These are phyloP conservation scores for Meyerozyma sp. DNA, from an alignment of 1,139 yeast genomes.

Conservation along the genomic window DNA sequence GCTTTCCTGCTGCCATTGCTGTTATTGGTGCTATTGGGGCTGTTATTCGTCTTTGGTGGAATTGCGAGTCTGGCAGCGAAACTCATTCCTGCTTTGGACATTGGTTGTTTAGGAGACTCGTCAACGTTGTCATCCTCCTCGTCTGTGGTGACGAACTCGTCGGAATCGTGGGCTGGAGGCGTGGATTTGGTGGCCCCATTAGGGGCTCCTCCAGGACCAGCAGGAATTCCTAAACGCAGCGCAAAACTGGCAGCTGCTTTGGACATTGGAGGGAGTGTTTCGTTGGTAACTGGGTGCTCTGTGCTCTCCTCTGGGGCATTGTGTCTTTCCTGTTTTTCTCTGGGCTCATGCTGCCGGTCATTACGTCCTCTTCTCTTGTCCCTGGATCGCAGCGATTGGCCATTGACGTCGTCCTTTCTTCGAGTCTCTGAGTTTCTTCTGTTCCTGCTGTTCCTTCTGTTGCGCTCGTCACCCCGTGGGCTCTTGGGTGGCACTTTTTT, in stretches of 20 bases:
- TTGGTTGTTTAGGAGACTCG: conserved; percentile 4
- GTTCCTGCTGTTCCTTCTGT: neutral
- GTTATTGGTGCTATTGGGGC: conserved; percentile 7
- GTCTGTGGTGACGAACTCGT: conserved; percentile 5
- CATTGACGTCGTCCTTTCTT: conserved; percentile 10
- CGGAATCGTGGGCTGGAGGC: conserved; percentile 1
- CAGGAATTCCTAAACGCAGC: conserved; percentile 15
- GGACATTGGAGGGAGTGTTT: conserved; percentile 17
- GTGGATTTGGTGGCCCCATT: conserved; percentile 1
- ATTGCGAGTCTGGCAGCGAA: conserved; percentile 19
- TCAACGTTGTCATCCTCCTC: conserved; percentile 5
- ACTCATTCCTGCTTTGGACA: conserved; percentile 11
- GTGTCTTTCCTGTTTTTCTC: conserved; percentile 1
- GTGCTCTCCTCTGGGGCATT: neutral
- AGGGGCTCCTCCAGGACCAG: conserved; percentile 1
- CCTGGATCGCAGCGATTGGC: conserved; percentile 9
- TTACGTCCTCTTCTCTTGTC: conserved; percentile 2
- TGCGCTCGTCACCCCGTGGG: neutral
- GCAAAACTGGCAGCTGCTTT: conserved; percentile 25
- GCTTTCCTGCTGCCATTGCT: conserved; percentile 2
- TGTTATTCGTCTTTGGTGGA: conserved; percentile 1
- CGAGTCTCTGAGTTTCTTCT: neutral
- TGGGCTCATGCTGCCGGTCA: conserved; percentile 2
- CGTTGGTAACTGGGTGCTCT: conserved; percentile 6
- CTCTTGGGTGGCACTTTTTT: neutral